Percentiles rank a stretch among this genome's conserved stretches.
These are phyloP conservation scores for Hygrocybe coccinea DNA, from an alignment of 768 basidiomycete genomes.

Conservation along the genomic window DNA sequence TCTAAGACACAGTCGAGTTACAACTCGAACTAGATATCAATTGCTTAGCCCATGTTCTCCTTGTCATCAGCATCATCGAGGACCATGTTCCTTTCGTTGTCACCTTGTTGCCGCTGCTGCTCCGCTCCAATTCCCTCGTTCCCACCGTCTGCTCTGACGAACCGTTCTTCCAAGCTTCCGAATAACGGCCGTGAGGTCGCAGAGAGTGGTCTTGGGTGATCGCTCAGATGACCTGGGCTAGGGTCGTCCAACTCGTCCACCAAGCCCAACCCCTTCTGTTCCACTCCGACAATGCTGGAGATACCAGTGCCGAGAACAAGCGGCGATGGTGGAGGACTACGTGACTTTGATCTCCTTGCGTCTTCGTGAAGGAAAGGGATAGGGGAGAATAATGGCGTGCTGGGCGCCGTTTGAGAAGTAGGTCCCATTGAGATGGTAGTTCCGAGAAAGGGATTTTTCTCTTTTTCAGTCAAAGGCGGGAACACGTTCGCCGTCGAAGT, in stretches of 20 bases:
- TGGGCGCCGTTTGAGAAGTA: constrained; percentile 52
- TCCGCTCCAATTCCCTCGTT: background rate
- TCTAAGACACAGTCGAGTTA: background rate
- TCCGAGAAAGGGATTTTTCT: background rate
- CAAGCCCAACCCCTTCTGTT: constrained; percentile 58
- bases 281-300: constrained; percentile 37
- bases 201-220: constrained; percentile 66
- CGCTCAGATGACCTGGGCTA: constrained; percentile 77
- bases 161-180: constrained; percentile 56
- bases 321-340: constrained; percentile 75
- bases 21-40: background rate
- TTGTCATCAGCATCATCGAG: constrained; percentile 35
- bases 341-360: constrained; percentile 72
- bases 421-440: constrained; percentile 28
- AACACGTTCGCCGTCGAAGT: constrained; percentile 77
- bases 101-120: background rate
- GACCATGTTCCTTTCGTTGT: constrained; percentile 27
- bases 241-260: constrained; percentile 87
- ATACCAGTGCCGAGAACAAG: constrained; percentile 43
- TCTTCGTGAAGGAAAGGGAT: constrained; percentile 85
- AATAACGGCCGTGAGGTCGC: constrained; percentile 44
- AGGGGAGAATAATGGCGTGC: constrained; percentile 81
- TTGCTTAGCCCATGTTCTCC: constrained; percentile 13
- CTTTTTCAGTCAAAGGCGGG: constrained; percentile 10
- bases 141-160: constrained; percentile 45